These are phyloP conservation scores for Angomonas desouzai DNA, from an alignment of 208 protist species.

Conservation along the genomic window DNA sequence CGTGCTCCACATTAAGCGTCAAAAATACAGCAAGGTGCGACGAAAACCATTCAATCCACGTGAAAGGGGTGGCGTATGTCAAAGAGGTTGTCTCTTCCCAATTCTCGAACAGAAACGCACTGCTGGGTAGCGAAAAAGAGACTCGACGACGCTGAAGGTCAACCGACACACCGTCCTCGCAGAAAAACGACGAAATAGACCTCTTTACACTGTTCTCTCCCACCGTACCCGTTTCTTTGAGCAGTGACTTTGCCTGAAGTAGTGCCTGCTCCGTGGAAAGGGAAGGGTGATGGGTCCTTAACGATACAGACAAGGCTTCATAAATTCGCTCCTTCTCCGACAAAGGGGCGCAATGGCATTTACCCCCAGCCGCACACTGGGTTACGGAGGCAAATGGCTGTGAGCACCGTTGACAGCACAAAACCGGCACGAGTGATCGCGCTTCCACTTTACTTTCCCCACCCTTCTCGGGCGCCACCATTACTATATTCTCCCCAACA, in stretches of 20 bases:
- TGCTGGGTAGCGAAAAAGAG: not conserved
- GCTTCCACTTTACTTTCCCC: not conserved
- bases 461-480: too few species aligned
- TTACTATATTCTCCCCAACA: too few species aligned
- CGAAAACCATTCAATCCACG: constrained; percentile 30
- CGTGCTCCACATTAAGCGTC: constrained; percentile 17
- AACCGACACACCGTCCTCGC: not conserved
- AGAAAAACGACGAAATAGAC: not conserved
- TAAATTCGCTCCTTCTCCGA: not conserved
- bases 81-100: not conserved
- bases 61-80: constrained; percentile 23
- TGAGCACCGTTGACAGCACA: not conserved
- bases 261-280: not conserved
- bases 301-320: not conserved
- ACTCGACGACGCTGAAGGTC: not conserved
- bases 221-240: not conserved
- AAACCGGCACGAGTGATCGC: not conserved
- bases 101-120: not conserved
- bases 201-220: not conserved
- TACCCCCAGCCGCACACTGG: not conserved
- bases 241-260: not conserved
- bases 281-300: constrained; percentile 1
- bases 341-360: not conserved
- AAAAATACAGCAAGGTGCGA: constrained; percentile 46
- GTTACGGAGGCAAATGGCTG: not conserved